Evolutionary conservation across 2,329 filamentous ascomycete genomes (phyloP).

Genomic region (Emergomyces pasteurianus): DNA sequence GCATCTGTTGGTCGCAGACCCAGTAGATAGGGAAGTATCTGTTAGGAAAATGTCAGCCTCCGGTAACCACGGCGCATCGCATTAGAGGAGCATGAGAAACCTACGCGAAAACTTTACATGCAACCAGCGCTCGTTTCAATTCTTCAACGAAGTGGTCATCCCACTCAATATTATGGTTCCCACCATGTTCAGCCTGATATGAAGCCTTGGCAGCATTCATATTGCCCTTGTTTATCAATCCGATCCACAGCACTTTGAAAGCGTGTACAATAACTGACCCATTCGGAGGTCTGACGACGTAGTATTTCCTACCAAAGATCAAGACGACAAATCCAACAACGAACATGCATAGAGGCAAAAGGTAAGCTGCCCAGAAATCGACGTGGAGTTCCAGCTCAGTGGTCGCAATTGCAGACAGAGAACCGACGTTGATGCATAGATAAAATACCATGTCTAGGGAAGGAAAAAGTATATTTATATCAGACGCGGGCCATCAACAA

Average conservation of each 20-base stretch:
- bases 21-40: conserved; percentile 51
- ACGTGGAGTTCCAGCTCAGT: conserved; percentile 55
- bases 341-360: conserved; percentile 52
- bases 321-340: conserved; percentile 47
- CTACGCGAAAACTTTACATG: conserved; percentile 61
- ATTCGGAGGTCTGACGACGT: conserved; percentile 41
- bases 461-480: no score
- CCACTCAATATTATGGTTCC: conserved; percentile 41
- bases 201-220: conserved; percentile 55
- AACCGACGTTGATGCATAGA: conserved; percentile 61
- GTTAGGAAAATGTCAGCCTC: background rate
- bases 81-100: background rate
- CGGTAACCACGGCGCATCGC: background rate
- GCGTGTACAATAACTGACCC: conserved; percentile 54
- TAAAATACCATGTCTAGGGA: conserved; percentile 55
- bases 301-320: conserved; percentile 32
- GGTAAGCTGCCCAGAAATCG: conserved; percentile 55
- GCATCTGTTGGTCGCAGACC: conserved; percentile 57
- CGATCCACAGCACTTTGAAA: conserved; percentile 44
- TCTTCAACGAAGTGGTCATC: conserved; percentile 61
- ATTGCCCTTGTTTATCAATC: conserved; percentile 42
- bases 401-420: conserved; percentile 54
- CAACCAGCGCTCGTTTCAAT: conserved; percentile 51
- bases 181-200: conserved; percentile 44
- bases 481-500: background rate